phyloP scores from a whole-genome alignment of 2,329 filamentous ascomycete genomes.

The Geosmithia flava region DNA sequence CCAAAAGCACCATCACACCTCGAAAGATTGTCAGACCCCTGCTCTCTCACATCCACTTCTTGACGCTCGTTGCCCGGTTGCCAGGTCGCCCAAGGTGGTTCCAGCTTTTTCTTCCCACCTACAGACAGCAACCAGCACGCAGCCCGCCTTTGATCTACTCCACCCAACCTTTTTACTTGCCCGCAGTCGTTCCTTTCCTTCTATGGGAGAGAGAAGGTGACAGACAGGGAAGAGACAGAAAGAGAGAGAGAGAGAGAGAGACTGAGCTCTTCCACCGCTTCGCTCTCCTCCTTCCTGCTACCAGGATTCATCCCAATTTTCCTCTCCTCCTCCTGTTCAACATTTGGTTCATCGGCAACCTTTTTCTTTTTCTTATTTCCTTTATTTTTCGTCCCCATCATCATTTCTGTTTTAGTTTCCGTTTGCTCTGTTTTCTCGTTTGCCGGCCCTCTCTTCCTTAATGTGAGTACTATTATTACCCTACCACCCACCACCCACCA shows the following conservation, averaged over 20 bases:
- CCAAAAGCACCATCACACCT: too few relatives aligned
- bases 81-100: background rate
- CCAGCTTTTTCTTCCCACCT: background rate
- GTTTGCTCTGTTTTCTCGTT: background rate
- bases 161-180: background rate
- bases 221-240: too few relatives aligned
- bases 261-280: too few relatives aligned
- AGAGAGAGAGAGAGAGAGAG: too few relatives aligned
- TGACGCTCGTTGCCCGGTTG: constrained; percentile 3
- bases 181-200: background rate
- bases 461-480: too few relatives aligned
- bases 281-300: background rate
- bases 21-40: too few relatives aligned
- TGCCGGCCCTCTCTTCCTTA: background rate
- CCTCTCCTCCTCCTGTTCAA: background rate
- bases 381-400: background rate
- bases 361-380: background rate
- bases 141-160: constrained; percentile 1
- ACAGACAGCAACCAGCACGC: background rate
- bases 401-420: background rate
- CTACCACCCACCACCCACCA: too few relatives aligned
- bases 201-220: background rate
- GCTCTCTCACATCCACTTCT: background rate
- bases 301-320: background rate
- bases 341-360: background rate